phyloP scores from a whole-genome alignment of 2,329 filamentous ascomycete species.

The Colletotrichum magnum region DNA sequence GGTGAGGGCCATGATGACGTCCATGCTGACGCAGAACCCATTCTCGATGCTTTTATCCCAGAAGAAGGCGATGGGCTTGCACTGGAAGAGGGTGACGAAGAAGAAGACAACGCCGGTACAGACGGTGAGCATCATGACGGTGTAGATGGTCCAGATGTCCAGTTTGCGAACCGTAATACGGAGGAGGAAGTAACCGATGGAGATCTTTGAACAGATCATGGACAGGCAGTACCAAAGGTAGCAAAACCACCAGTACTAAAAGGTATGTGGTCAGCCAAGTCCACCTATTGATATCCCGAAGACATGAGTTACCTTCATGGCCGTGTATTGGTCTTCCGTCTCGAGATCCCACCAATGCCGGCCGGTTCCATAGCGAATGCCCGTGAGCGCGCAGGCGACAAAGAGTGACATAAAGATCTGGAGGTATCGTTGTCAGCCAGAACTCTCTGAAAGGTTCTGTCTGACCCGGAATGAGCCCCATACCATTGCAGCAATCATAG shows the following conservation, averaged over 20 bases:
- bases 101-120: constrained; percentile 49
- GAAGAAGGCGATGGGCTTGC: constrained; percentile 47
- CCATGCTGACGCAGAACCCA: constrained; percentile 48
- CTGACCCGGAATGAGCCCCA: constrained; percentile 1
- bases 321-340: constrained; percentile 45
- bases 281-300: not conserved
- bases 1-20: constrained; percentile 65
- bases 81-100: constrained; percentile 50
- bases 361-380: constrained; percentile 59
- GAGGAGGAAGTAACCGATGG: constrained; percentile 46
- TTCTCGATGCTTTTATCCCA: constrained; percentile 44
- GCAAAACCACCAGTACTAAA: constrained; percentile 55
- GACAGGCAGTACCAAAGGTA: constrained; percentile 54
- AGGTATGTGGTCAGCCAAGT: constrained; percentile 36
- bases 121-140: constrained; percentile 47
- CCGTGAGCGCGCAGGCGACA: constrained; percentile 50
- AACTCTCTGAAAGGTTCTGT: not conserved
- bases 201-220: constrained; percentile 53
- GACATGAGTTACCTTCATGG: constrained; percentile 52
- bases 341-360: constrained; percentile 52
- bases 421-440: not conserved
- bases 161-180: constrained; percentile 44
- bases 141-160: constrained; percentile 47
- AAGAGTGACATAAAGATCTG: constrained; percentile 54
- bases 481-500: constrained; percentile 55